These are phyloP conservation scores for Didymella glomerata DNA, from an alignment of 2,329 filamentous ascomycete species.

Conservation along the genomic window DNA sequence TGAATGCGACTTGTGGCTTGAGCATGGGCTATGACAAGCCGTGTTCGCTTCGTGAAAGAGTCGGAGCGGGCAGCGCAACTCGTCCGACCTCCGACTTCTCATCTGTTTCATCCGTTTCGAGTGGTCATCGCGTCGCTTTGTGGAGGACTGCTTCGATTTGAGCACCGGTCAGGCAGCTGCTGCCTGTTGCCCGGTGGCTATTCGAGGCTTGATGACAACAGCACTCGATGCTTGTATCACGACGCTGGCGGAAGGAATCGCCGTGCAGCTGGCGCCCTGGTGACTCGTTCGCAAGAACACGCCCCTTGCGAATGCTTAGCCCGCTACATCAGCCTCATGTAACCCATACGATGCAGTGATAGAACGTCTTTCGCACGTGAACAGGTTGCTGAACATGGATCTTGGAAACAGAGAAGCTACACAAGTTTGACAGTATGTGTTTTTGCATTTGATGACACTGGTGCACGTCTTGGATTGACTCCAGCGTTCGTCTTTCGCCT, in stretches of 20 bases:
- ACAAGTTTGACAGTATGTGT: not conserved
- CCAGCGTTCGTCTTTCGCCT: conserved; percentile 4
- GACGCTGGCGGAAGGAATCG: not conserved
- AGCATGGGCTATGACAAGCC: conserved; percentile 5
- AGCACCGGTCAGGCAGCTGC: conserved; percentile 6
- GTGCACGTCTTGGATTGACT: not conserved
- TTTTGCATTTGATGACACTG: not conserved
- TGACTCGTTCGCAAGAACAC: conserved; percentile 3
- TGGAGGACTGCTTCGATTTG: conserved; percentile 1
- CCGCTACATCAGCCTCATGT: conserved; percentile 3
- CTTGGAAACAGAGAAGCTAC: not conserved
- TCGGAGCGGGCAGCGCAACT: conserved; percentile 13
- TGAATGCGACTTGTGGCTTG: conserved; percentile 14
- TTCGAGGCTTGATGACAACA: conserved; percentile 8
- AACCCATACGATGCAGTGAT: not conserved
- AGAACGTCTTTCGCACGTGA: not conserved
- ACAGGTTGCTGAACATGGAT: not conserved
- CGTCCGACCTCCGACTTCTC: conserved; percentile 13
- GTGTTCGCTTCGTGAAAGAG: conserved; percentile 13
- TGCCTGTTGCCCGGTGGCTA: conserved; percentile 9
- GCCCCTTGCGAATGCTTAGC: not conserved
- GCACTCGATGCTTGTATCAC: not conserved
- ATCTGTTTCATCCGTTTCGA: conserved; percentile 9
- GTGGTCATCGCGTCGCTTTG: conserved; percentile 9
- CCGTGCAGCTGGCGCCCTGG: not conserved